These are phyloP conservation scores for Boletus subcaerulescens DNA, from an alignment of 768 basidiomycete genomes.

Conservation along the genomic window DNA sequence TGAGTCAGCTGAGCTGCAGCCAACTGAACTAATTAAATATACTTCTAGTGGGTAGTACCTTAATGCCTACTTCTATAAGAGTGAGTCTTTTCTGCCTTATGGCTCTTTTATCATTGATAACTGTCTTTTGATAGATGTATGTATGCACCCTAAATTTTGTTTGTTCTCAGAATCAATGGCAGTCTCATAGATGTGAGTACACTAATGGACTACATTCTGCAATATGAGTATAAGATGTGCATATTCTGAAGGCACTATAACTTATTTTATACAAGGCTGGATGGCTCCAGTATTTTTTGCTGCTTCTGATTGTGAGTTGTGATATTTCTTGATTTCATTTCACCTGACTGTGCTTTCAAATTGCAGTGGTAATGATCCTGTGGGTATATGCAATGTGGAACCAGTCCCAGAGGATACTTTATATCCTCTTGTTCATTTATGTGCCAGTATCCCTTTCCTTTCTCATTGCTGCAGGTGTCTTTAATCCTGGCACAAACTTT, in stretches of 20 bases:
- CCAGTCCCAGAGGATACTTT: slow-evolving; percentile 6
- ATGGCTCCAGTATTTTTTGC: slow-evolving; percentile 1
- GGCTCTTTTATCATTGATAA: background rate
- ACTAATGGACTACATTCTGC: background rate
- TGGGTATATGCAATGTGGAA: slow-evolving; percentile 14
- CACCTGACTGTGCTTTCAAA: background rate
- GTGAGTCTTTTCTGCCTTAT: background rate
- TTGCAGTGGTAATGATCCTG: slow-evolving; percentile 14
- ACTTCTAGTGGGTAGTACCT: background rate
- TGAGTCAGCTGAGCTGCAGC: no score
- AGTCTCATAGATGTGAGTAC: slow-evolving; percentile 7
- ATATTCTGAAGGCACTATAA: slow-evolving; percentile 1
- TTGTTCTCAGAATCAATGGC: background rate
- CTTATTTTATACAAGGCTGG: background rate
- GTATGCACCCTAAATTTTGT: background rate
- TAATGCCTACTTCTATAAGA: background rate
- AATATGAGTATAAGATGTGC: background rate
- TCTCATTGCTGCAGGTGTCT: background rate
- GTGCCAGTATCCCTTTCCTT: background rate
- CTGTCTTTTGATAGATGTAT: background rate
- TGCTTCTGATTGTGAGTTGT: slow-evolving; percentile 9
- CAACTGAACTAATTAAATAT: background rate
- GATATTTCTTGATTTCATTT: no score
- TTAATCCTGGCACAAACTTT: background rate
- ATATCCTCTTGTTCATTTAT: slow-evolving; percentile 2